Evolutionary conservation across 305 asterid species (phyloP).

Genomic region (Fraxinus sp.): DNA sequence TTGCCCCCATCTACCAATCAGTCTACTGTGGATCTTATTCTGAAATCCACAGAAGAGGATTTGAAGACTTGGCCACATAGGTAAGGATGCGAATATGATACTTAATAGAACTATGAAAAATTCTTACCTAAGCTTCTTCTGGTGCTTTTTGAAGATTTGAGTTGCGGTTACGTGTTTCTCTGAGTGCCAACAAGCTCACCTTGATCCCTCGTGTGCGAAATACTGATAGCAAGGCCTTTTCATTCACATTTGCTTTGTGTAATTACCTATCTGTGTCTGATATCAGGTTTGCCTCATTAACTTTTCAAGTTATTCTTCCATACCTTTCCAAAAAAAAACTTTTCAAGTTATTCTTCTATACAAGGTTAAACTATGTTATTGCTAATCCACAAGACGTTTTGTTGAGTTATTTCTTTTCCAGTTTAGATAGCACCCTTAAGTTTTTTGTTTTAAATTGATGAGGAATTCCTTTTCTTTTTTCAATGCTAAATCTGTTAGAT

Average conservation of each 20-base stretch:
- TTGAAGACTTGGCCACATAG: conserved; percentile 79
- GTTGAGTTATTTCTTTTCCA: neutral
- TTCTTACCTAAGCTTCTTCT: conserved; percentile 21
- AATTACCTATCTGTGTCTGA: conserved; percentile 66
- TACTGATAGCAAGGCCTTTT: conserved; percentile 56
- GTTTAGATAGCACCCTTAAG: neutral
- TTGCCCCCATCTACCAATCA: conserved; percentile 53
- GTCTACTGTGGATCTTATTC: conserved; percentile 66
- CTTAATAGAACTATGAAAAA: conserved; percentile 1
- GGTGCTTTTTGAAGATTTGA: conserved; percentile 62
- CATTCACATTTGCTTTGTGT: conserved; percentile 70
- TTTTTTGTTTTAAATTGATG: neutral
- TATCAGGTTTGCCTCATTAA: conserved; percentile 42
- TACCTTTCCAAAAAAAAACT: neutral
- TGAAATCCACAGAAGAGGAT: conserved; percentile 82
- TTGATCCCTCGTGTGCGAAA: conserved; percentile 74
- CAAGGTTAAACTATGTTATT: conserved; percentile 11
- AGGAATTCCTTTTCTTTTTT: neutral
- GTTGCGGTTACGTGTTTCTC: conserved; percentile 68
- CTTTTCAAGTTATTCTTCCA: neutral
- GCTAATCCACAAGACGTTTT: neutral
- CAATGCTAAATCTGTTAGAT: conserved; percentile 27
- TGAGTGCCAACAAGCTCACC: conserved; percentile 68
- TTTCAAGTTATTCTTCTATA: neutral
- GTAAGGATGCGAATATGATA: conserved; percentile 37